Evolutionary conservation across 2,329 filamentous ascomycete genomes (phyloP).

Genomic region (Fusarium sublunatum): DNA sequence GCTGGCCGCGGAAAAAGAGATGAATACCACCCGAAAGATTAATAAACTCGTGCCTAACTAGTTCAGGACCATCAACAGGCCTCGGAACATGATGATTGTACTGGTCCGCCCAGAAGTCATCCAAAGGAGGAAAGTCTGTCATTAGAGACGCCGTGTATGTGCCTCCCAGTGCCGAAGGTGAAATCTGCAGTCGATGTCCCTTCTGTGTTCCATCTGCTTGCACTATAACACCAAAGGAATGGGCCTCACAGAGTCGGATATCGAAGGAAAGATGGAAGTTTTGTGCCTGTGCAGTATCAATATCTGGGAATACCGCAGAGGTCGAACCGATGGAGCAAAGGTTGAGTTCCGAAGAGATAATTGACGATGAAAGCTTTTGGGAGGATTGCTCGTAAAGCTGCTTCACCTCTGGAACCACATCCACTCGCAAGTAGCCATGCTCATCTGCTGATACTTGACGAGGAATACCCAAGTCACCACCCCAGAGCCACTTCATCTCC

Average conservation of each 20-base stretch:
- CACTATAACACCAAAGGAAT: slow-evolving; percentile 46
- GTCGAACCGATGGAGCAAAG: slow-evolving; percentile 45
- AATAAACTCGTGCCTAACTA: slow-evolving; percentile 49
- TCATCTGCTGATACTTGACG: slow-evolving; percentile 47
- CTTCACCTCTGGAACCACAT: slow-evolving; percentile 41
- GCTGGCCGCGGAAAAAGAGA: slow-evolving; percentile 43
- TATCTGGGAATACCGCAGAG: slow-evolving; percentile 41
- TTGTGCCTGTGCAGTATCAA: slow-evolving; percentile 28
- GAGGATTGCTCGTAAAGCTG: slow-evolving; percentile 23
- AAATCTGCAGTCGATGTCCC: slow-evolving; percentile 47
- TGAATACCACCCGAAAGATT: slow-evolving; percentile 42
- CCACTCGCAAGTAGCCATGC: slow-evolving; percentile 43
- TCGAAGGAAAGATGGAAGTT: slow-evolving; percentile 44
- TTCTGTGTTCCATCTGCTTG: slow-evolving; percentile 45
- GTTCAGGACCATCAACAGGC: slow-evolving; percentile 51
- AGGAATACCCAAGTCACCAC: slow-evolving; percentile 50
- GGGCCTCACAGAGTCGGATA: slow-evolving; percentile 43
- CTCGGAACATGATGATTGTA: slow-evolving; percentile 49
- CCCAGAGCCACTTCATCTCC: slow-evolving; percentile 53
- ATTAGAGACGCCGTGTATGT: slow-evolving; percentile 28
- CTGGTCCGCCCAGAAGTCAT: slow-evolving; percentile 55
- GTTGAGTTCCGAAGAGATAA: slow-evolving; percentile 40
- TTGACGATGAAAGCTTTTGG: slow-evolving; percentile 30
- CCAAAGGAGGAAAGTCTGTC: slow-evolving; percentile 49
- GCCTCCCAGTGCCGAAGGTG: slow-evolving; percentile 26